Base-by-base conservation (phyloP, 129 eudicot species). In the Flaveria brownii region DNA sequence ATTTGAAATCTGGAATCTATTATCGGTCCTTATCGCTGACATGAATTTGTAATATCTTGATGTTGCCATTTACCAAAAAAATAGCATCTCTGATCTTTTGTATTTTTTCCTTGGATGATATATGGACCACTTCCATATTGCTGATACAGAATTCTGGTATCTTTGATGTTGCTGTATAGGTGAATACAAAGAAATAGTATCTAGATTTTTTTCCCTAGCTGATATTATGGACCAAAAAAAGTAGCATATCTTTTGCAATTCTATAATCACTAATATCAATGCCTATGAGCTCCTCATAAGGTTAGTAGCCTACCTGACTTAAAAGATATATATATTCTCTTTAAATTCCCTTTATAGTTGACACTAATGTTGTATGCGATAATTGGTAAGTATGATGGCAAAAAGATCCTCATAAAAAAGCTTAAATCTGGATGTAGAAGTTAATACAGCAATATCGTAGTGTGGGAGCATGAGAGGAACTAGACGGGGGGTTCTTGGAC, bases 221-320 rank as follows among this genome's bases (percentile, higher is more conserved):
- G 52, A 72, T 56, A 36, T 15, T 59, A 70, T 77, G 66, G 57
- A 68, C 46, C 68, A 39, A 77, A 52, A 39, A 42, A 68, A 67
- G 68, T 77, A 15, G 55, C 41, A 33, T 8, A 54, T 65, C 17
- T 36, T 18, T 39, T n/a, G 12, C 68, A 77, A 41, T 4, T 54
- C 57, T 54, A 55, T 28, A 77, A 55, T 52, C 47, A 20, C 23
- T 52, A 41, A 28, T 15, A 54, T 68, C 63, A 47, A 57, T 6
- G 25, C 55, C 16, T 64, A 36, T 23, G 11, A 50, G 7, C 66
- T 51, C 42, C 20, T 33, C 18, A 76, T 23, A 54, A 67, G 74
- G n/a, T 51, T 66, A 51, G 73, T 30, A 36, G 22, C 30, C 1
- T 36, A 67, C 74, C 74, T 77, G 73, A 49, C 72, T 9, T 63